Percentiles rank a stretch among this genome's conserved stretches.
phyloP scores from a whole-genome alignment of 441 rosid genomes.

The Brassica hybrid region DNA sequence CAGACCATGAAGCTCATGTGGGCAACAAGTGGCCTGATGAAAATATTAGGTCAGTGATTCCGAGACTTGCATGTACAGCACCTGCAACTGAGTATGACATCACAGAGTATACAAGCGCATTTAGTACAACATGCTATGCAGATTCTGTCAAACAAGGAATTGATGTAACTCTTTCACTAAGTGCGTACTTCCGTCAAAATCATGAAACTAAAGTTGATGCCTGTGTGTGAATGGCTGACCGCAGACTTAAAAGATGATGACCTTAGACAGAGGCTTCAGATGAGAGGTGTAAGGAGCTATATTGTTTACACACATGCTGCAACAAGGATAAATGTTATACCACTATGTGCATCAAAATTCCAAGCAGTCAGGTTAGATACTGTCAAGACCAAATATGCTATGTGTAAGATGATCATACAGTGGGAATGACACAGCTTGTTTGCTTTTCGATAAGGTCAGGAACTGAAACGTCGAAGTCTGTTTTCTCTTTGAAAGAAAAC shows the following conservation, averaged over 20 bases:
- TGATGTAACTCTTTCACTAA: slow-evolving; percentile 48
- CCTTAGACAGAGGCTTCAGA: slow-evolving; percentile 76
- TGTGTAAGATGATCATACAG: slow-evolving; percentile 6
- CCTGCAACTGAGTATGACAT: slow-evolving; percentile 59
- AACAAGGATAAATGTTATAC: slow-evolving; percentile 73
- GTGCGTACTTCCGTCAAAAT: slow-evolving; percentile 3
- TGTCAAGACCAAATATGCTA: neutral
- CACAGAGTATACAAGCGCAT: slow-evolving; percentile 51
- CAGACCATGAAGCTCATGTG: slow-evolving; percentile 74
- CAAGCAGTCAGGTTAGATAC: slow-evolving; percentile 79
- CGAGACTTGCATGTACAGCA: slow-evolving; percentile 61
- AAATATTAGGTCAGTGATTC: slow-evolving; percentile 55
- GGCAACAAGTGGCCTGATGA: slow-evolving; percentile 92
- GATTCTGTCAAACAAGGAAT: slow-evolving; percentile 68
- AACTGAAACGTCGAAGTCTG: slow-evolving; percentile 62
- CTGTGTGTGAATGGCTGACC: slow-evolving; percentile 43
- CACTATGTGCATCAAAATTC: slow-evolving; percentile 80
- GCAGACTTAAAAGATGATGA: slow-evolving; percentile 64
- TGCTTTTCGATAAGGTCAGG: slow-evolving; percentile 72
- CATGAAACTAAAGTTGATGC: slow-evolving; percentile 22
- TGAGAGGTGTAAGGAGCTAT: slow-evolving; percentile 89
- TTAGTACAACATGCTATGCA: slow-evolving; percentile 70
- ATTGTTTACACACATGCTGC: slow-evolving; percentile 65
- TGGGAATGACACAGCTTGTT: slow-evolving; percentile 30
- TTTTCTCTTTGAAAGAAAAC: slow-evolving; percentile 71